Evolutionary conservation across 2,329 filamentous ascomycete species (phyloP), one percentile per base, ranked within the genome.

Genomic region (Cladobotryum protrusum): DNA sequence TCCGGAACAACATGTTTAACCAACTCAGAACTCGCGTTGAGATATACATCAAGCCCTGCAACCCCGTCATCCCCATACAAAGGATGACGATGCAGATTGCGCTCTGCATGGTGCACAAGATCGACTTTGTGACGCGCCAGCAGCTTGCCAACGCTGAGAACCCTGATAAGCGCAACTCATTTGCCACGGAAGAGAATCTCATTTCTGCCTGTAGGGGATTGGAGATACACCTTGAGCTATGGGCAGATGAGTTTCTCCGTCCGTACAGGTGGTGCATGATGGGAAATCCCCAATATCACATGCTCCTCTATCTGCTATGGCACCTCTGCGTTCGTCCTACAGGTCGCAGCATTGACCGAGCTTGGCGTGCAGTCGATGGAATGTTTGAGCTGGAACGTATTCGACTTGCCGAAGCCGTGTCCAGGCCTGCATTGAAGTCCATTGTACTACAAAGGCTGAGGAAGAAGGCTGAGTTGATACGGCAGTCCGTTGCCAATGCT

Each of bases 11-110:
- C 15, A 65, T 72, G 45, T 68, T 77, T 40, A 61, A 66, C 2
- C 64, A 69, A 6, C 63, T 56, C 0, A 45, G 39, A 39, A 45
- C 34, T 12, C 53, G 42, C 11, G 47, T 78, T 1, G 70, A 74
- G 47, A 61, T 69, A 12, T 52, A 53, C 7, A 42, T 57, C 29
- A 43, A 50, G 6, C 64, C 77, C 32, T 76, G 73, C 52, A 79
- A 82, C 48, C 75, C 76, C 56, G 71, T 73, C 0, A 68, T 81
- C 1, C 80, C 79, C 1, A 61, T 68, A 20, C 65, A 69, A 3
- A 56, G 59, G 20, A 57, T 67, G 48, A 64, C 64, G 1, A 49
- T 63, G 8, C 49, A 60, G 0, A 58, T 67, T 0, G 57, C 60
- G 0, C 58, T 57, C 0, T 53, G 68, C 9, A 56, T 71, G 6